Percentiles rank a stretch among this genome's conserved stretches.
Evolutionary conservation across 169 alveolate genomes (phyloP).

Genomic region (Babesia ovata): DNA sequence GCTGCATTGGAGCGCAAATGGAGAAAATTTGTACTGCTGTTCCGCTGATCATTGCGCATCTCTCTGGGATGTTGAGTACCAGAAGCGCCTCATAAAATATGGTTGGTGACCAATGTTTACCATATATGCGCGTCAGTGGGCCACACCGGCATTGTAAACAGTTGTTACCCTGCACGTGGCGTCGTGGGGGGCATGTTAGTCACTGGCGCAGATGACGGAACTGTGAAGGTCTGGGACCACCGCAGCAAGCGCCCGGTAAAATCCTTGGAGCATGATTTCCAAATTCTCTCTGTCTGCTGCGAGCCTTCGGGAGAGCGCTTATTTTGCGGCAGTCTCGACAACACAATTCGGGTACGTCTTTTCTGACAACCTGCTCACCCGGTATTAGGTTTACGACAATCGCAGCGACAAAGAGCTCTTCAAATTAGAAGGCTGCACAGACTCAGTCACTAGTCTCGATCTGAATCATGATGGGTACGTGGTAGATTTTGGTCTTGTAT

Average conservation of each 20-base stretch:
- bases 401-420: constrained; percentile 63
- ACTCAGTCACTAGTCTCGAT: constrained; percentile 80
- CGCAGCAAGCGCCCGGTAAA: constrained; percentile 68
- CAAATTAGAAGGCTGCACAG: constrained; percentile 75
- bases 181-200: constrained; percentile 48
- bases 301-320: constrained; percentile 75
- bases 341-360: constrained; percentile 71
- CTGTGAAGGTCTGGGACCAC: constrained; percentile 83
- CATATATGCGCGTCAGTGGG: constrained; percentile 51
- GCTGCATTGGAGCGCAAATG: constrained; percentile 76
- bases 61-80: constrained; percentile 84
- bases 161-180: constrained; percentile 61
- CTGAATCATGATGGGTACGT: constrained; percentile 72
- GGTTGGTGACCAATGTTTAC: constrained; percentile 49
- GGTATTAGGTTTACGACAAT: constrained; percentile 67
- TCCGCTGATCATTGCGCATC: constrained; percentile 84
- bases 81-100: constrained; percentile 70
- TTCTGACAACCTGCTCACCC: neutral
- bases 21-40: constrained; percentile 76
- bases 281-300: constrained; percentile 76
- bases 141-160: constrained; percentile 66
- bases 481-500: neutral
- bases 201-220: constrained; percentile 84
- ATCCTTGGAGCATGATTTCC: constrained; percentile 75
- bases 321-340: constrained; percentile 80